phyloP scores from a whole-genome alignment of 1,284 basidiomycete genomes.

The Rugosomyces carneus region DNA sequence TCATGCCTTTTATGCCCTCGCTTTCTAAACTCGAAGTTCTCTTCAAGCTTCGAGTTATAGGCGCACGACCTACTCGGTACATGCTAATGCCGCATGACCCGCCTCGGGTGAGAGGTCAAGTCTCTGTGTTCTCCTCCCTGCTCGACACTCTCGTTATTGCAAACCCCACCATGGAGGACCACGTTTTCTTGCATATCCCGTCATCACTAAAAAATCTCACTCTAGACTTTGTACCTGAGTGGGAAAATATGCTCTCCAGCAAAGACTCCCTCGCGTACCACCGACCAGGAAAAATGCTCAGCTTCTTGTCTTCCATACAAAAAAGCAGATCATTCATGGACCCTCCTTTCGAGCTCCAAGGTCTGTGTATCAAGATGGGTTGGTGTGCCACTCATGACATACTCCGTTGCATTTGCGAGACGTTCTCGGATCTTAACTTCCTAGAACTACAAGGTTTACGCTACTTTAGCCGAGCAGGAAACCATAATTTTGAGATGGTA shows the following conservation, averaged over 20 bases:
- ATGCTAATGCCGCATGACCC: conserved; percentile 8
- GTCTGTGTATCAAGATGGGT: conserved; percentile 12
- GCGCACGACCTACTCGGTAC: conserved; percentile 11
- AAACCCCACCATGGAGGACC: conserved; percentile 10
- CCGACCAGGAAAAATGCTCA: conserved; percentile 8
- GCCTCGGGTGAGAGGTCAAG: conserved; percentile 1
- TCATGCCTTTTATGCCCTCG: conserved; percentile 9
- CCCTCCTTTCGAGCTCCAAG: conserved; percentile 4
- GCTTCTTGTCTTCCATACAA: conserved; percentile 6
- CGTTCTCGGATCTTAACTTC: conserved; percentile 9
- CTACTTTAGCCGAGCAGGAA: conserved; percentile 9
- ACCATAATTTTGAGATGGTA: conserved; percentile 10
- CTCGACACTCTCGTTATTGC: conserved; percentile 9
- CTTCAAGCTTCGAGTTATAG: conserved; percentile 10
- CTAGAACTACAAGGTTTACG: conserved; percentile 13
- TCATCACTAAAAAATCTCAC: conserved; percentile 8
- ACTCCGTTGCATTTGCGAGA: conserved; percentile 3
- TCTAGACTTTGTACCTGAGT: conserved; percentile 15
- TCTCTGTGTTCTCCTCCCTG: conserved; percentile 7
- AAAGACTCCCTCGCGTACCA: conserved; percentile 14
- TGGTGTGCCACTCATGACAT: conserved; percentile 13
- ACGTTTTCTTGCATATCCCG: conserved; percentile 9
- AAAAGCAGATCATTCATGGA: not conserved
- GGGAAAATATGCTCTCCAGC: conserved; percentile 14
- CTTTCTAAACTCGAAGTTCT: conserved; percentile 10